phyloP scores from a whole-genome alignment of 2,329 filamentous ascomycete species.

The Pyrenophora tritici-repentis region DNA sequence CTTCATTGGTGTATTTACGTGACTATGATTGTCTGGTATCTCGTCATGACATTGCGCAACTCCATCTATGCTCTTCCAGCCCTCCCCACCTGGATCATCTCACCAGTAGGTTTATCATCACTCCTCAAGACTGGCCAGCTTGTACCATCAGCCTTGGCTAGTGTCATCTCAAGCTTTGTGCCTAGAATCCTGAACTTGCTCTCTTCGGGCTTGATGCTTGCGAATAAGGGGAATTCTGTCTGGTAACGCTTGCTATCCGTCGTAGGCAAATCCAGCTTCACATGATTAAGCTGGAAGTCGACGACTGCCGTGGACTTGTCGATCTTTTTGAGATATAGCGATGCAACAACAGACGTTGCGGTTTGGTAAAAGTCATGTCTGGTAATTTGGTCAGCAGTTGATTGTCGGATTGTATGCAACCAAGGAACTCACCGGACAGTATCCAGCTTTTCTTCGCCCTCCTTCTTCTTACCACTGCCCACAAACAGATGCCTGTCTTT shows the following conservation, averaged over 20 bases:
- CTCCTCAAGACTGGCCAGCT: slow-evolving; percentile 86
- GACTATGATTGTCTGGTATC: neutral
- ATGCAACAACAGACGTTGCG: slow-evolving; percentile 79
- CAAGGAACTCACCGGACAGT: slow-evolving; percentile 66
- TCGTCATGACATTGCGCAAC: neutral
- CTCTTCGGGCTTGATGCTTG: slow-evolving; percentile 73
- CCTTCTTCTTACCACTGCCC: slow-evolving; percentile 73
- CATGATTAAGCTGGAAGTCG: slow-evolving; percentile 64
- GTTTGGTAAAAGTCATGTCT: slow-evolving; percentile 97
- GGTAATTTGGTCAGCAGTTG: slow-evolving; percentile 14
- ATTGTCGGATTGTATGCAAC: neutral
- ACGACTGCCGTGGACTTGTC: slow-evolving; percentile 78
- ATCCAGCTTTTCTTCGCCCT: slow-evolving; percentile 76
- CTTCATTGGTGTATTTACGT: too few relatives aligned
- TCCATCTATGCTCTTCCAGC: slow-evolving; percentile 58
- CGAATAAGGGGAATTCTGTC: slow-evolving; percentile 75
- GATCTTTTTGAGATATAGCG: slow-evolving; percentile 96
- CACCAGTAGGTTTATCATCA: slow-evolving; percentile 72
- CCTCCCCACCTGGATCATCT: slow-evolving; percentile 88
- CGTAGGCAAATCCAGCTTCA: slow-evolving; percentile 84
- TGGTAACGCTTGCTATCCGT: slow-evolving; percentile 83
- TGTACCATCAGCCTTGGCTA: slow-evolving; percentile 73
- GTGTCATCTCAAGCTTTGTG: slow-evolving; percentile 82
- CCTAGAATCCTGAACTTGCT: slow-evolving; percentile 81
- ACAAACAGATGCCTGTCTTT: slow-evolving; percentile 85